Conservation (phyloP, 148 eudicot species). For the Chenopodium berlandieri region DNA sequence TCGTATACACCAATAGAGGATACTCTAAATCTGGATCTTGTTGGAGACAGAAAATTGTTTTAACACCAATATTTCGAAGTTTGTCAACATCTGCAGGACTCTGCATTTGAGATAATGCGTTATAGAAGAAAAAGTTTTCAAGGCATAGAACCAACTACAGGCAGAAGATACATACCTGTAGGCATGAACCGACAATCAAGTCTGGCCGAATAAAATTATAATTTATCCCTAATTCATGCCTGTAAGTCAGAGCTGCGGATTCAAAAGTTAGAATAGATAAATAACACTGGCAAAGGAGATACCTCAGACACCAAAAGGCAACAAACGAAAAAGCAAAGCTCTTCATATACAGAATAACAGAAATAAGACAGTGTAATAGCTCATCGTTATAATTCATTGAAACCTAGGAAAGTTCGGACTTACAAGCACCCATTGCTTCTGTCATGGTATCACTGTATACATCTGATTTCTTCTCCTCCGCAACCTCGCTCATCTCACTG, state of each 20-base stretch:
- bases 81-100: slow-evolving; percentile 91
- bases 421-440: slow-evolving; percentile 99
- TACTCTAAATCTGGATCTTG: slow-evolving; percentile 96
- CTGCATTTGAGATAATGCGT: slow-evolving; percentile 42
- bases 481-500: slow-evolving; percentile 40
- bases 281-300: not conserved
- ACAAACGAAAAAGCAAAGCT: slow-evolving; percentile 9
- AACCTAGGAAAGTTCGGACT: slow-evolving; percentile 24
- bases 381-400: not conserved
- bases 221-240: slow-evolving; percentile 96
- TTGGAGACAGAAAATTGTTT: slow-evolving; percentile 90
- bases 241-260: slow-evolving; percentile 74
- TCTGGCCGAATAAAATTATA: slow-evolving; percentile 91
- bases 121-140: slow-evolving; percentile 10
- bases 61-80: slow-evolving; percentile 77
- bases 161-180: slow-evolving; percentile 57
- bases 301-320: not conserved
- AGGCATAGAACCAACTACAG: slow-evolving; percentile 7
- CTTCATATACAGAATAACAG: not conserved
- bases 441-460: slow-evolving; percentile 85
- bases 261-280: slow-evolving; percentile 6
- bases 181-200: slow-evolving; percentile 93
- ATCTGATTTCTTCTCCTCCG: slow-evolving; percentile 68
- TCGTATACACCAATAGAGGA: slow-evolving; percentile 46
- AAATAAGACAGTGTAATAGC: not conserved